phyloP scores from a whole-genome alignment of 177 flowering plant genomes.

The Viscum album region DNA sequence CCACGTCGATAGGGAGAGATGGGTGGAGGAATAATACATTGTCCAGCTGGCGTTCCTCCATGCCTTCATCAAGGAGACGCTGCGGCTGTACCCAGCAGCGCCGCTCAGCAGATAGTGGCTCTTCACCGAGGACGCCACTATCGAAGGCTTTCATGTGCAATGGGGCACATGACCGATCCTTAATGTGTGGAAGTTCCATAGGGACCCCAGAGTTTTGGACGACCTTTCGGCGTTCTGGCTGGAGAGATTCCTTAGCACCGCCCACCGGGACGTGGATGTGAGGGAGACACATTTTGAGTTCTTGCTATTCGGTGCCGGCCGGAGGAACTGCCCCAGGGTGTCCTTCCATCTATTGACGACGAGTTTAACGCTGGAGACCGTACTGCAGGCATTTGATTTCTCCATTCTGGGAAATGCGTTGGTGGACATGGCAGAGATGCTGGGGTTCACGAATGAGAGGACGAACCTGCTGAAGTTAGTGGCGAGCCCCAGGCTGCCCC shows the following conservation, averaged over 20 bases:
- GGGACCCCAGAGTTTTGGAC: conserved; percentile 6
- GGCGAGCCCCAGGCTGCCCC: no score
- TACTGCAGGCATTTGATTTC: no score
- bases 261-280: neutral
- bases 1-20: conserved; percentile 12
- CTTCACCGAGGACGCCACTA: conserved; percentile 11
- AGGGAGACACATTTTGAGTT: no score
- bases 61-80: conserved; percentile 15
- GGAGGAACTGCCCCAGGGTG: no score
- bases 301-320: no score
- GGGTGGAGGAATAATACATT: conserved; percentile 13
- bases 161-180: conserved; percentile 5
- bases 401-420: no score
- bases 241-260: conserved; percentile 12
- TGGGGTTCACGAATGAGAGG: no score
- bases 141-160: conserved; percentile 7
- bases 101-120: conserved; percentile 6
- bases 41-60: conserved; percentile 12
- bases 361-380: no score
- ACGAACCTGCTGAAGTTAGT: no score
- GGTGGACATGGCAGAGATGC: no score
- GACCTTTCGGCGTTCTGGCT: conserved; percentile 11
- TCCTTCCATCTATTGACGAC: no score
- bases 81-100: conserved; percentile 7
- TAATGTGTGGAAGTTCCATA: conserved; percentile 10